Base-by-base conservation (phyloP, 208 protist genomes). In the Trypanosoma avium region DNA sequence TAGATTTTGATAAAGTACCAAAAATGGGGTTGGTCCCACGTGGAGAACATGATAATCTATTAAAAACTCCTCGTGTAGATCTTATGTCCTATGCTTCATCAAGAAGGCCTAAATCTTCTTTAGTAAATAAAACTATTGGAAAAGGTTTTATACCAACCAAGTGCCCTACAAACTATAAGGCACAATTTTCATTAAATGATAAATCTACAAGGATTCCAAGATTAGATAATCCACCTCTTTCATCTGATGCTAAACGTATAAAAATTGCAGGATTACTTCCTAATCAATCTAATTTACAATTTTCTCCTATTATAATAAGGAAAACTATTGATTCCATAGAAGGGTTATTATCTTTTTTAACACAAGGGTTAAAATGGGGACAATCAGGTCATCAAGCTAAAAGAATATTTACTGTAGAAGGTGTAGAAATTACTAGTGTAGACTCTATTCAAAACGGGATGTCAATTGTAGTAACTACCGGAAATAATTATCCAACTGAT, bases 321-420 rank as follows among this genome's bases (percentile, higher is more conserved):
- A 27, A 65, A 35, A 35, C 65, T 17, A 61, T 65, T 22, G 63
- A 63, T 46, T 71, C 76, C 1, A 56, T 96, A 47, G 63, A 75
- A 7, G 50, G 62, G 36, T 40, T 93, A 30, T 71, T 93, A 32
- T 69, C 65, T 29, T 53, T 47, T 24, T 19, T 86, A 15, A 86
- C 82, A 22, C 57, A 71, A 19, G 79, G 57, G 59, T 56, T 95
- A 38, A 61, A 68, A 19, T 93, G 88, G 88, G 3, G 43, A 27
- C 38, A n/a, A 42, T 30, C 36, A 24, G 63, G 79, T 27, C 46
- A 58, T 33, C 48, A 43, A 36, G 84, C 81, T 22, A 77, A 64
- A 27, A 73, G 85, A 8, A 61, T 96, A 36, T 96, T 91, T 74
- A 83, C 79, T 1, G 67, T 62, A 15, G 58, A 74, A 8, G 90